Evolutionary conservation across 164 flowering plant genomes (phyloP).

Genomic region (Tinospora cordifolia): DNA sequence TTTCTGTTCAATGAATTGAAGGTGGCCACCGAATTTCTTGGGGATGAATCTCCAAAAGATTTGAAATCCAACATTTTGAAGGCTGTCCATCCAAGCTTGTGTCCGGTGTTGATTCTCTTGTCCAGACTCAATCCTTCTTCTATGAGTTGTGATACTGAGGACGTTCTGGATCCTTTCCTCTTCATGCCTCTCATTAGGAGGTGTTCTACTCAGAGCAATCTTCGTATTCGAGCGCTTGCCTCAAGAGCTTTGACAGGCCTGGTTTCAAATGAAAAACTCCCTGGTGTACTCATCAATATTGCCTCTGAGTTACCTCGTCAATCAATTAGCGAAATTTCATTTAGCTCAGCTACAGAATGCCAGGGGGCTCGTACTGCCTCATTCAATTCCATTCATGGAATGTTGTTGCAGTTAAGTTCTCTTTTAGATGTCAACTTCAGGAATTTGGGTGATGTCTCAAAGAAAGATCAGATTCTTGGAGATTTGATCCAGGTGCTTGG

Average conservation of each 20-base stretch:
- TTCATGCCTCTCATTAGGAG: conserved; percentile 77
- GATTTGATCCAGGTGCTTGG: conserved; percentile 46
- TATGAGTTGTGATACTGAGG: conserved; percentile 64
- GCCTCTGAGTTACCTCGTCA: conserved; percentile 59
- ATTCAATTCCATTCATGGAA: conserved; percentile 78
- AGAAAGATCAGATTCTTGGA: conserved; percentile 54
- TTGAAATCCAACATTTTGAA: conserved; percentile 46
- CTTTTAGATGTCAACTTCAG: conserved; percentile 76
- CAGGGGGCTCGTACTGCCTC: conserved; percentile 22
- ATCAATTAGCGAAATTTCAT: conserved; percentile 7
- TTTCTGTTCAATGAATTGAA: conserved; percentile 62
- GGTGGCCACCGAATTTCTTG: conserved; percentile 67
- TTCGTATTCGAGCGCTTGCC: conserved; percentile 84
- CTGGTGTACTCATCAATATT: conserved; percentile 45
- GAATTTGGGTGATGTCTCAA: conserved; percentile 51
- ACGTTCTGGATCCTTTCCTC: conserved; percentile 75
- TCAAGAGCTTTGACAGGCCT: conserved; percentile 80
- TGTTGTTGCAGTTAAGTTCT: conserved; percentile 60
- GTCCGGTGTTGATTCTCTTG: conserved; percentile 80
- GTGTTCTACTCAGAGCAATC: conserved; percentile 84
- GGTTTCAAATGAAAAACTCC: conserved; percentile 86
- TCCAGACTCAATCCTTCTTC: conserved; percentile 97
- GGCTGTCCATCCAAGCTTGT: conserved; percentile 88
- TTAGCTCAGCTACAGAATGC: conserved; percentile 6
- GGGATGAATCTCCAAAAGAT: conserved; percentile 30